Conservation (phyloP, 2,329 filamentous ascomycete species). For the Diaporthe amygdali region DNA sequence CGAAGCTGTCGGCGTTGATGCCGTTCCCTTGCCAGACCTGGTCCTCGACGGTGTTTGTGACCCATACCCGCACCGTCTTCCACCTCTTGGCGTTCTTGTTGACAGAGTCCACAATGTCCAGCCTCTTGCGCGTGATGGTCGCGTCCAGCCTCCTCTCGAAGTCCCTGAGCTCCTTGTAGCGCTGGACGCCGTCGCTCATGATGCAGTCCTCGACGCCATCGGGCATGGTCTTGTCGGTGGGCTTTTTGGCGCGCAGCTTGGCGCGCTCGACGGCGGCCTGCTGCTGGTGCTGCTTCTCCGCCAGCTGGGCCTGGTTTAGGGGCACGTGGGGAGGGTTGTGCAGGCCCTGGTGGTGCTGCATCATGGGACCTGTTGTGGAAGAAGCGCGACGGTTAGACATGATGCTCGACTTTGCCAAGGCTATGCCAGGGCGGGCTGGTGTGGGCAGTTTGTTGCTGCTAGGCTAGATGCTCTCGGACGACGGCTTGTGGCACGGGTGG, state of each 20-base stretch:
- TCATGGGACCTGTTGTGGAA: constrained; percentile 54
- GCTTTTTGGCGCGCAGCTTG: constrained; percentile 84
- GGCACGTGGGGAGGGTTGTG: constrained; percentile 42
- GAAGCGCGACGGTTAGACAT: constrained; percentile 21
- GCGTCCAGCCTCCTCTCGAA: constrained; percentile 89
- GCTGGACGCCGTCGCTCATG: constrained; percentile 79
- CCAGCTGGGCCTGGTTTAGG: constrained; percentile 59
- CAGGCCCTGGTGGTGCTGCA: constrained; percentile 47
- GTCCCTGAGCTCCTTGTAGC: constrained; percentile 85
- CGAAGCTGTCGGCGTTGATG: constrained; percentile 76
- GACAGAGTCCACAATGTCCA: constrained; percentile 86
- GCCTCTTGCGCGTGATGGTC: constrained; percentile 89
- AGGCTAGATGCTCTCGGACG: not conserved
- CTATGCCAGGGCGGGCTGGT: not conserved
- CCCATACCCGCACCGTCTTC: constrained; percentile 89
- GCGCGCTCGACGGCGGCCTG: constrained; percentile 67
- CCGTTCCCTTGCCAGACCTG: constrained; percentile 86
- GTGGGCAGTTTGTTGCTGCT: not conserved
- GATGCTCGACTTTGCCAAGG: constrained; percentile 14
- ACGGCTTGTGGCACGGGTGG: not conserved
- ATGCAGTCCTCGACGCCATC: constrained; percentile 85
- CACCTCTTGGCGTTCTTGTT: constrained; percentile 78
- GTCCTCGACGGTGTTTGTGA: constrained; percentile 92
- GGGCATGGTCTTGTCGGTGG: constrained; percentile 93
- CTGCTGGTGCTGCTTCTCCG: constrained; percentile 53